Evolutionary conservation across 495 filamentous ascomycete genomes (phyloP).

Genomic region (Parathielavia appendiculata): DNA sequence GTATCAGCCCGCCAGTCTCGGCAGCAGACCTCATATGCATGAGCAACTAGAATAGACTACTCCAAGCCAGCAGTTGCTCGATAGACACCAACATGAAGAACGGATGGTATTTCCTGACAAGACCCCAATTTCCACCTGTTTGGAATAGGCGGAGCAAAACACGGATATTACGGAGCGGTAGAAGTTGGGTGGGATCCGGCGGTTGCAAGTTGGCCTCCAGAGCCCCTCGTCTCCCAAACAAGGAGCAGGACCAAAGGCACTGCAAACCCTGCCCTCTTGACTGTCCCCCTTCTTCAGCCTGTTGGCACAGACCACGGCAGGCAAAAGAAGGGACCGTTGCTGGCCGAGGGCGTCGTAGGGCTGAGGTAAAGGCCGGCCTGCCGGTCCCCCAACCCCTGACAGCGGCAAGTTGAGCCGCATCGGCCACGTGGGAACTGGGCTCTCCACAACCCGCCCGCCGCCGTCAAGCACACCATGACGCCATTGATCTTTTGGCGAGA

Average conservation of each 20-base stretch:
- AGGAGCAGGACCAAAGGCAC: not conserved
- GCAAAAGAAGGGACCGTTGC: constrained; percentile 5
- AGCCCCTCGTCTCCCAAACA: constrained; percentile 1
- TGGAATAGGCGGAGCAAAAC: not conserved
- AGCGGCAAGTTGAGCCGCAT: constrained; percentile 28
- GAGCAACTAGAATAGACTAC: not conserved
- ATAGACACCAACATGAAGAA: not conserved
- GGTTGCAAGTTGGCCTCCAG: not conserved
- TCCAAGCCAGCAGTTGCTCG: not conserved
- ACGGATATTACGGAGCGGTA: not conserved
- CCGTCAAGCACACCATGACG: constrained; percentile 25
- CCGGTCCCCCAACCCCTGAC: constrained; percentile 2
- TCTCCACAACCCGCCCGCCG: constrained; percentile 27
- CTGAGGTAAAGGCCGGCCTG: constrained; percentile 10
- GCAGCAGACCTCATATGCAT: not conserved
- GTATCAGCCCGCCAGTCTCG: too few relatives aligned
- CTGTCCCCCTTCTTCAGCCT: not conserved
- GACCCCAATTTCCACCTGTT: not conserved
- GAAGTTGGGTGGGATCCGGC: not conserved
- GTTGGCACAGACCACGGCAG: constrained; percentile 13
- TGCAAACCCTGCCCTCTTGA: not conserved
- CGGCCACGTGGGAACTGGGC: constrained; percentile 24
- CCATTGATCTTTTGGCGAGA: constrained; percentile 21
- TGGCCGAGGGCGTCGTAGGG: constrained; percentile 6
- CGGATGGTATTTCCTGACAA: not conserved